Evolutionary conservation across 2,329 filamentous ascomycete genomes (phyloP).

Genomic region (Aspergillus pseudotamarii): DNA sequence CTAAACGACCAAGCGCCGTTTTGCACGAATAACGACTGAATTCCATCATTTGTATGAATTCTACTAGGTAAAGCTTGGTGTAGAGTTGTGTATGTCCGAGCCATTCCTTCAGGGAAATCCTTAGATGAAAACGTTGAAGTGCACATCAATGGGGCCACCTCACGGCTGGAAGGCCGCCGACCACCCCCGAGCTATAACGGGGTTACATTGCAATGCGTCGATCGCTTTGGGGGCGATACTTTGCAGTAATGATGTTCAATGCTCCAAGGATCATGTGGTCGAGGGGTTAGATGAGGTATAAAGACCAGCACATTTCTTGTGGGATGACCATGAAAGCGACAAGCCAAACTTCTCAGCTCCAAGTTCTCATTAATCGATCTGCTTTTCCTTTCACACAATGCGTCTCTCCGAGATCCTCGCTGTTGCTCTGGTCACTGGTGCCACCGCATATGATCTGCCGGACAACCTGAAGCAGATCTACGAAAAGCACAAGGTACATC

Average conservation of each 20-base stretch:
- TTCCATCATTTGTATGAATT: no score
- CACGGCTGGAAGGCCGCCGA: not conserved
- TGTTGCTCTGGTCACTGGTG: not conserved
- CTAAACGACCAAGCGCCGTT: no score
- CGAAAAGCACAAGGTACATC: constrained; percentile 22
- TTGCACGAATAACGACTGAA: no score
- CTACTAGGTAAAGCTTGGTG: no score
- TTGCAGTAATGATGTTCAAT: not conserved
- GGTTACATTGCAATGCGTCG: not conserved
- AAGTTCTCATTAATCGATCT: not conserved
- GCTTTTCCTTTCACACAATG: not conserved
- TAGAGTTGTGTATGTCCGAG: not conserved
- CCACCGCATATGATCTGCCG: constrained; percentile 17
- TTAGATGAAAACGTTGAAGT: not conserved
- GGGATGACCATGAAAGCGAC: not conserved
- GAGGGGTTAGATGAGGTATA: not conserved
- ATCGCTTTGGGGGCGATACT: not conserved
- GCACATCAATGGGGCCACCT: not conserved
- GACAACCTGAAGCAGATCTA: constrained; percentile 23
- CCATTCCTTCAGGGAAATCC: not conserved
- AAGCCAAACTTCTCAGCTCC: not conserved
- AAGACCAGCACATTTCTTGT: not conserved
- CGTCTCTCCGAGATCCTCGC: not conserved
- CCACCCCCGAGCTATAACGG: not conserved
- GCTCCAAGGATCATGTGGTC: not conserved